Conservation (phyloP, 257 asterid species). For the Nicotiana noctiflora region DNA sequence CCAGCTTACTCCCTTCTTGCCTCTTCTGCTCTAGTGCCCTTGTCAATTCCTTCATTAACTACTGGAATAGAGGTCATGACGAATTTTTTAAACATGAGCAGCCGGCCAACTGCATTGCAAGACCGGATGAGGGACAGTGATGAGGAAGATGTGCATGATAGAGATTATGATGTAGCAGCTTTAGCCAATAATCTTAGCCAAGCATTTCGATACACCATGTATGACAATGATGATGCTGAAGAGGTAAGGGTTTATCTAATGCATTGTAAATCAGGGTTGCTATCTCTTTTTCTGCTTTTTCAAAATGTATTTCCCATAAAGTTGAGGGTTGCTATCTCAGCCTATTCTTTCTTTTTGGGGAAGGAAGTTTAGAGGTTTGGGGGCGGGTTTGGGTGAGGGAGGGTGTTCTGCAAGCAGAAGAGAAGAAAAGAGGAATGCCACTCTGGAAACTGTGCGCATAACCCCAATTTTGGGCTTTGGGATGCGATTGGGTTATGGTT, state of each 20-base stretch:
- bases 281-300: not conserved
- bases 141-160: slow-evolving; percentile 81
- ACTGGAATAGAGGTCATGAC: slow-evolving; percentile 3
- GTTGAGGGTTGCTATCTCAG: not conserved
- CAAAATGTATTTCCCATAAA: too few relatives aligned
- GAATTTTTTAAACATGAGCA: slow-evolving; percentile 29
- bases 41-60: not conserved
- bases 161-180: slow-evolving; percentile 92
- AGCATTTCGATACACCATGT: slow-evolving; percentile 72
- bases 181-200: slow-evolving; percentile 86
- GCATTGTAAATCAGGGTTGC: not conserved
- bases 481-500: not conserved
- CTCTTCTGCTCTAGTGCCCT: not conserved
- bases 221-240: slow-evolving; percentile 73
- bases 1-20: not conserved
- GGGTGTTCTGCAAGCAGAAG: not conserved
- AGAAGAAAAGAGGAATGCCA: not conserved
- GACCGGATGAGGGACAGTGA: slow-evolving; percentile 89
- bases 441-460: not conserved
- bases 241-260: slow-evolving; percentile 32
- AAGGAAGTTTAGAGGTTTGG: not conserved
- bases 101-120: slow-evolving; percentile 88
- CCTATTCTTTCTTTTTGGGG: not conserved
- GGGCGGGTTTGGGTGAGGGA: not conserved
- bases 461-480: not conserved